Evolutionary conservation across 257 asterid species (phyloP), one percentile per base, ranked within the genome.

Genomic region (Paraleonurus japonicus): DNA sequence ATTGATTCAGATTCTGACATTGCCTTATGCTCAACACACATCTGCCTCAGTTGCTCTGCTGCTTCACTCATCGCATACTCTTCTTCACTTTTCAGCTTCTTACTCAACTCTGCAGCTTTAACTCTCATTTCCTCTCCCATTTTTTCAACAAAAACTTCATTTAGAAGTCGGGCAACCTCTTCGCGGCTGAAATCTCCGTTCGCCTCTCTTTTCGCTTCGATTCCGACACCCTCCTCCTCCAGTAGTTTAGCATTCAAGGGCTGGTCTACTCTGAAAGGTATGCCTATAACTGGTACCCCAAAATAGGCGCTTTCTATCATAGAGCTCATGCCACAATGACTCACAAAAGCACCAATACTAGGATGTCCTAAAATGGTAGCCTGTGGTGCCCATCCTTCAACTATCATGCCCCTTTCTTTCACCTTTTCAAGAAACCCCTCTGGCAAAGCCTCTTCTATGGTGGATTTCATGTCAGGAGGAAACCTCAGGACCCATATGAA

Each of bases 401-500:
- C 24, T 6, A 80, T 55, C 15, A 74, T 2, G 5, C 83, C 84
- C 19, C 73, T 79, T 5, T 26, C 74, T 35, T 59, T 78, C 2
- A 69, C 65, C 59, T 83, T 69, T 7, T 76, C 80, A 3, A 71
- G 69, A 68, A 84, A 84, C 16, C 81, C 83, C 5, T 47, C 22
- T 3, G 84, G 82, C 60, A 79, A 13, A 0, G 48, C 61, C 24
- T 81, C 76, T 12, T 62, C 75, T 5, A 45, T 19, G 15, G 4
- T 20, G 51, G 1, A 20, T 26, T 32, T 15, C 20, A 12, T 7
- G 1, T 71, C 81, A 8, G 13, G 7, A 11, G 84, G 80, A 11
- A 51, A 69, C 33, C 83, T 35, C 7, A 63, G 61, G 13, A 76
- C 82, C 84, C 84, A 84, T 0, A 84, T 71, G 71, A 84, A 84